These are phyloP conservation scores for Leccinum uliginosum DNA, from an alignment of 768 basidiomycete genomes.

Conservation along the genomic window DNA sequence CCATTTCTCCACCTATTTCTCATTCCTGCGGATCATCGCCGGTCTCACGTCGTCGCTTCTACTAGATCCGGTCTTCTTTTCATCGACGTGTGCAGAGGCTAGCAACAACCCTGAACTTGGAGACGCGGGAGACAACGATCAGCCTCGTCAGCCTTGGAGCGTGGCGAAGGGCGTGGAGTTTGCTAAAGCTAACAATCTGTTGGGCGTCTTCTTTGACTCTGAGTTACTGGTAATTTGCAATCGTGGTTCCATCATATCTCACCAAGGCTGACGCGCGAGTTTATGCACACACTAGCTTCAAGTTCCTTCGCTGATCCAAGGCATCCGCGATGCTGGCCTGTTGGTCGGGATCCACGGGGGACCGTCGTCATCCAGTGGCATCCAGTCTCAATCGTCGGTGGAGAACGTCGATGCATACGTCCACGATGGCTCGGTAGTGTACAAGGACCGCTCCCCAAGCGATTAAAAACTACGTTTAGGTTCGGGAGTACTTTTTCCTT, in stretches of 20 bases:
- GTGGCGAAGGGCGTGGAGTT: conserved; percentile 92
- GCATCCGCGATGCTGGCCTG: conserved; percentile 84
- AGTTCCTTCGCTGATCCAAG: conserved; percentile 86
- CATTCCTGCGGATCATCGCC: conserved; percentile 20
- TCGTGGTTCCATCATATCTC: conserved; percentile 4
- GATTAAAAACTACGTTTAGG: conserved; percentile 34
- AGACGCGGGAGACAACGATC: conserved; percentile 43
- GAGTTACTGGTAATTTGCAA: conserved; percentile 65
- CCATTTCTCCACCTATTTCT: conserved; percentile 6
- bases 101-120: conserved; percentile 33
- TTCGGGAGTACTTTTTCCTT: conserved; percentile 8
- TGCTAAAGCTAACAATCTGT: conserved; percentile 84
- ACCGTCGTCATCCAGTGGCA: conserved; percentile 39
- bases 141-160: conserved; percentile 53
- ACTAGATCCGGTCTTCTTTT: conserved; percentile 92
- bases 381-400: conserved; percentile 36
- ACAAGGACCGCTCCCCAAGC: conserved; percentile 57
- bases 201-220: conserved; percentile 88
- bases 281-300: conserved; percentile 43
- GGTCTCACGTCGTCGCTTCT: conserved; percentile 18
- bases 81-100: conserved; percentile 76
- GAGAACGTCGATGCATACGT: conserved; percentile 68
- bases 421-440: conserved; percentile 59
- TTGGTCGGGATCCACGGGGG: conserved; percentile 82
- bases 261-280: conserved; percentile 10